Evolutionary conservation across 2,329 filamentous ascomycete genomes (phyloP), one percentile per base, ranked within the genome.

Genomic region (Biscogniauxia marginata): DNA sequence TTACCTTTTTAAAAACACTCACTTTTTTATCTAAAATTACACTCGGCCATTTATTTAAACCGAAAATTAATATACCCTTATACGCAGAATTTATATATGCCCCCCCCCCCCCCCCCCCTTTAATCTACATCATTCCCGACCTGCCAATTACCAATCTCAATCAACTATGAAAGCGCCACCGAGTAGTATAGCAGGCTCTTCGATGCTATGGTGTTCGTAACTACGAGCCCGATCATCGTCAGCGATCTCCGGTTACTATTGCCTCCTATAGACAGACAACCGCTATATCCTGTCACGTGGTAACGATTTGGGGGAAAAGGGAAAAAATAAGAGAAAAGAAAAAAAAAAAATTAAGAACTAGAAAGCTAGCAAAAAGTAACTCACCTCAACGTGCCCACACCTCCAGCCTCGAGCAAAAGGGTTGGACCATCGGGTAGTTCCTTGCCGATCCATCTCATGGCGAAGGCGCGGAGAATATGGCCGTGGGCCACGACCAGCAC

Each of bases 371-470:
- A 46, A 49, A 2, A 49, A 2, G 7, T 46, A 43, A 62, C 77
- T 69, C 67, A 88, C 86, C 88, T 93, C 65, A 96, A 70, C 2
- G 89, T 90, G 0, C 89, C 90, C 1, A 95, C 86, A 63, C 90
- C 91, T n/a, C 91, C 91, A 5, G 91, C 89, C 71, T 97, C 93
- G n/a, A 97, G 76, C 59, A 96, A 79, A 70, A 97, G 85, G 5
- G 86, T 84, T 43, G 91, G 89, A 7, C 89, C 91, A 50, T 91
- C 87, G 53, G 84, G 82, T 56, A 97, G 77, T 11, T 84, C 79
- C 75, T 89, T 89, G 0, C 85, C 84, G 0, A 87, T 82, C 93
- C 93, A 97, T 25, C 92, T 82, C 79, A 93, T 90, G 6, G 93
- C 92, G 71, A 97, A 91, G 0, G 91, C 90, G 16, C 93, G 81